Percentiles rank a stretch among this genome's conserved stretches.
Evolutionary conservation across 2,329 filamentous ascomycete genomes (phyloP).

Genomic region (Hypomyces rosellus): DNA sequence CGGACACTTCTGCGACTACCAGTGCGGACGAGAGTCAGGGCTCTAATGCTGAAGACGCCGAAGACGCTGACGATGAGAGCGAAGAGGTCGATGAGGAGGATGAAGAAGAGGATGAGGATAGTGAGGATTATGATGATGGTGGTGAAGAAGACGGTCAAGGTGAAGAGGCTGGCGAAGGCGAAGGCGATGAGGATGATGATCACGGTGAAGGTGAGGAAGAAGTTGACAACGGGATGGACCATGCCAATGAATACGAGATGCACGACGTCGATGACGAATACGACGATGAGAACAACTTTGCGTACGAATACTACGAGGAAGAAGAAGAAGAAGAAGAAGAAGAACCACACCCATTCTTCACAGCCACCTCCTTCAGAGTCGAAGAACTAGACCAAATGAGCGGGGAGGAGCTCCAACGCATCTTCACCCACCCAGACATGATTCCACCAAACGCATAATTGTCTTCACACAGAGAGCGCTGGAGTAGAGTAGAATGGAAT

Average conservation of each 20-base stretch:
- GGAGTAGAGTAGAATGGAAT: no score
- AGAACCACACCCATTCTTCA: no score
- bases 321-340: no score
- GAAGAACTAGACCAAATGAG: no score
- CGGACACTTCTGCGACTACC: no score
- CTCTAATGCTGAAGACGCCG: constrained; percentile 6
- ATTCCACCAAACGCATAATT: no score
- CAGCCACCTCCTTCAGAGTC: no score
- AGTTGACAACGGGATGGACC: no score
- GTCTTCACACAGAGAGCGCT: no score
- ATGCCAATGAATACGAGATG: neutral
- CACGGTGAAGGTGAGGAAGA: neutral
- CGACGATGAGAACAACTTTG: neutral
- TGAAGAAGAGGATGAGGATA: neutral
- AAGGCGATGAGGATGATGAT: constrained; percentile 2
- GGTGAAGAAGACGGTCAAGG: neutral
- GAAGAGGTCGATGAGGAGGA: neutral
- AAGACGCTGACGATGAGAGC: constrained; percentile 10
- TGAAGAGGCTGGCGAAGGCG: neutral
- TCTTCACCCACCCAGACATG: no score
- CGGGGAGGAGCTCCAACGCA: no score
- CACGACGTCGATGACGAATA: neutral
- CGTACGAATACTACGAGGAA: no score
- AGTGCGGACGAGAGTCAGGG: neutral
- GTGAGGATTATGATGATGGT: neutral